phyloP scores from a whole-genome alignment of 768 basidiomycete species.

The Candolleomyces aberdarensis region DNA sequence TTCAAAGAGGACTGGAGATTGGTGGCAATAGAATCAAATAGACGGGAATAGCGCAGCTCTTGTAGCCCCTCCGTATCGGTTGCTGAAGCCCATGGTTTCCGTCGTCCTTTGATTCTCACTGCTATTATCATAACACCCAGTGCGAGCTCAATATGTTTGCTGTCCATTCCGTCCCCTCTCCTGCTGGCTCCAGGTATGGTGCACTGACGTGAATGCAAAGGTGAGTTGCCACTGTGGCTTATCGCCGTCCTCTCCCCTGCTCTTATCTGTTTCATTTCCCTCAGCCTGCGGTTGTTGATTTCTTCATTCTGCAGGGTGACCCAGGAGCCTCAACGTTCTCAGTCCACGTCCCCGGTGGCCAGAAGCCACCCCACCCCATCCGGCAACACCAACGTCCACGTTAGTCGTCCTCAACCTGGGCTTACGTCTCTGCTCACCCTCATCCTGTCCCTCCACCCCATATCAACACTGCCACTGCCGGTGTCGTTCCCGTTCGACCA shows the following conservation, averaged over 20 bases:
- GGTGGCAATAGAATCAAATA: too few relatives aligned
- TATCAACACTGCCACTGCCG: conserved; percentile 4
- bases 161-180: conserved; percentile 22
- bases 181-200: conserved; percentile 22
- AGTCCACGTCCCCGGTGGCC: conserved; percentile 21
- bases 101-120: not conserved
- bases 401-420: too few relatives aligned
- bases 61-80: too few relatives aligned
- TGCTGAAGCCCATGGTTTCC: too few relatives aligned
- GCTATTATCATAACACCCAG: not conserved
- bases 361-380: conserved; percentile 17
- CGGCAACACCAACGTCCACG: too few relatives aligned
- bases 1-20: too few relatives aligned
- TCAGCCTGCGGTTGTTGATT: not conserved
- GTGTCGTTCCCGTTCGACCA: not conserved
- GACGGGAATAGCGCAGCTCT: not conserved
- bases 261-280: not conserved
- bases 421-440: not conserved
- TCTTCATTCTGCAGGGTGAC: conserved; percentile 5
- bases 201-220: conserved; percentile 21
- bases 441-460: conserved; percentile 14
- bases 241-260: not conserved
- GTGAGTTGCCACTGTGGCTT: conserved; percentile 11
- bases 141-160: conserved; percentile 24
- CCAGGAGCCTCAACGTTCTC: conserved; percentile 18